phyloP scores from a whole-genome alignment of 768 basidiomycete genomes.

The Pulveroboletus sp. region DNA sequence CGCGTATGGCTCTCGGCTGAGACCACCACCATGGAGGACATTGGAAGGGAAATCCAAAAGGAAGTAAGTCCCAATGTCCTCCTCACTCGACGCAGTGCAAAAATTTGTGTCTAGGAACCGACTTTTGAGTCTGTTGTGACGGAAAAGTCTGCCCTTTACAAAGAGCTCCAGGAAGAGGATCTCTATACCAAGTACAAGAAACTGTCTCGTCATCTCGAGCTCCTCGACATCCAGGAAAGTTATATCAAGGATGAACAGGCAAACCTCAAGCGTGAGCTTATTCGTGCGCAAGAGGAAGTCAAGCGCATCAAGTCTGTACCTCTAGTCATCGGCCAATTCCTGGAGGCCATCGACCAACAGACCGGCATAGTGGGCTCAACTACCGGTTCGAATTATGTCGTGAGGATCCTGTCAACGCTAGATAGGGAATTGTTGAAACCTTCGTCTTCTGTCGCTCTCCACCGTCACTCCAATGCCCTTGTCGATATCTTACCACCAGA shows the following conservation, averaged over 20 bases:
- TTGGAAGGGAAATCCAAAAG: slow-evolving; percentile 79
- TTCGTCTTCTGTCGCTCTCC: slow-evolving; percentile 95
- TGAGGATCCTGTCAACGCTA: slow-evolving; percentile 92
- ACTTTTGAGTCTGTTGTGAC: slow-evolving; percentile 83
- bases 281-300: slow-evolving; percentile 98
- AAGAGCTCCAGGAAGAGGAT: slow-evolving; percentile 87
- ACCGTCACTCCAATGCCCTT: slow-evolving; percentile 96
- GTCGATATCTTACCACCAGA: slow-evolving; percentile 98
- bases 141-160: slow-evolving; percentile 84
- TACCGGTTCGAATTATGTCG: slow-evolving; percentile 97
- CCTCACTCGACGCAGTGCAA: neutral
- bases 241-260: slow-evolving; percentile 99
- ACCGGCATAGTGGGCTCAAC: slow-evolving; percentile 97
- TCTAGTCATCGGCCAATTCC: slow-evolving; percentile 97
- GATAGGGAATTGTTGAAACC: slow-evolving; percentile 97
- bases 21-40: slow-evolving; percentile 68
- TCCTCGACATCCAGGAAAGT: slow-evolving; percentile 90
- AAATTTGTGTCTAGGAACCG: slow-evolving; percentile 57
- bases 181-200: slow-evolving; percentile 97
- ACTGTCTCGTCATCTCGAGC: slow-evolving; percentile 89
- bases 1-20: slow-evolving; percentile 9
- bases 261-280: slow-evolving; percentile 94
- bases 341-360: slow-evolving; percentile 97
- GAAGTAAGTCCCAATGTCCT: slow-evolving; percentile 47
- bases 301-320: slow-evolving; percentile 99